Base-by-base conservation (phyloP, 208 protist species). In the Acanthamoeba healyi region DNA sequence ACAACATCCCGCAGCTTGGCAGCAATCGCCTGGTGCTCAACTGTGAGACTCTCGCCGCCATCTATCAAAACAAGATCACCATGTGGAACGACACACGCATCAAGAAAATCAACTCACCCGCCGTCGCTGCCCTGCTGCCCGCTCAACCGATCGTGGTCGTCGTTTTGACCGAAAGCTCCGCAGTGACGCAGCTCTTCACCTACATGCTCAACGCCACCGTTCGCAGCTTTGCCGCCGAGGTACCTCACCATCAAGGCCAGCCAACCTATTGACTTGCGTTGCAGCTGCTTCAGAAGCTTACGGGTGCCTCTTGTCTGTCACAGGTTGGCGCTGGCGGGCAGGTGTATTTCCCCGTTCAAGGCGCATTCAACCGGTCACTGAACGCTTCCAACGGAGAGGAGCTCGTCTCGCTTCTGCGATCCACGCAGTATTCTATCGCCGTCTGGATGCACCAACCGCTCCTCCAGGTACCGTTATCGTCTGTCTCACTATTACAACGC, bases 21-120 rank as follows among this genome's bases (percentile, higher is more conserved):
- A 19, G 40, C 6, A 34, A 81, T 38, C 6, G 26, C 10, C 38
- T 82, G 1, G 72, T 82, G 19, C 72, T 82, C 26, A 26, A 34
- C 40, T 54, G n/a, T 14, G 4, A 34, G 1, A 51, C 26, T 2
- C 1, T 82, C 2, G 40, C 72, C 6, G 24, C 22, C 2, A 51
- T 54, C 40, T 54, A 54, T 24, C 9, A 7, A 38, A 40, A 86
- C 44, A 4, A 40, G 44, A 86, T 86, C 77, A 86, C 77, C 77
- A 58, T 86, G 77, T 86, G 77, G 77, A 61, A 54, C 4, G 77
- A 86, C 44, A 24, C 77, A 26, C 77, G 77, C n/a, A 86, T 84
- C 74, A 65, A 56, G 54, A 49, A 2, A 6, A 82, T 82, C 72
- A 82, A 82, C 72, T 26, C 9, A 4, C 38, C 72, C 9, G 26